These are phyloP conservation scores for Trebouxia gelatinosa DNA, from an alignment of 163 green algal genomes.

Conservation along the genomic window DNA sequence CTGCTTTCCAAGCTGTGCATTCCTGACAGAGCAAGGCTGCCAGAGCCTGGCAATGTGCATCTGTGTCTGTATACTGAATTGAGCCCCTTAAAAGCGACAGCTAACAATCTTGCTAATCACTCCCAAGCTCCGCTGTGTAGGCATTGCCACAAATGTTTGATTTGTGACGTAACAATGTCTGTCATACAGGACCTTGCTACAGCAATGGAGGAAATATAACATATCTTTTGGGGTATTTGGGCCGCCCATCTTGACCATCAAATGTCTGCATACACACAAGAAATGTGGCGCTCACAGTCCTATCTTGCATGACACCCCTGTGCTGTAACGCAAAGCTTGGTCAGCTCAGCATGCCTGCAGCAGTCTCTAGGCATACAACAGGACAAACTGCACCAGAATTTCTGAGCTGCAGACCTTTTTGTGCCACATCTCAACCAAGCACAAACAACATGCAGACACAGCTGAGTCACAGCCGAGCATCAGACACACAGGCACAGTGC, in stretches of 20 bases:
- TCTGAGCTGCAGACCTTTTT: too few relatives aligned
- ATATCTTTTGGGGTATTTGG: conserved; percentile 89
- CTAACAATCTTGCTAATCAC: too few relatives aligned
- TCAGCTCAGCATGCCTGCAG: background rate
- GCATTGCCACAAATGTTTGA: too few relatives aligned
- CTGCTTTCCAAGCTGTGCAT: too few relatives aligned
- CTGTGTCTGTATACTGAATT: too few relatives aligned
- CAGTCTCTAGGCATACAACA: background rate
- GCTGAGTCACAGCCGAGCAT: too few relatives aligned
- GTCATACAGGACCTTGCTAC: too few relatives aligned
- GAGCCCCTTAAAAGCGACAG: too few relatives aligned
- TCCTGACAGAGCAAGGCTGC: too few relatives aligned
- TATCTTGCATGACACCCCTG: background rate
- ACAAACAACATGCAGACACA: background rate
- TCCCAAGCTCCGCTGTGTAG: too few relatives aligned
- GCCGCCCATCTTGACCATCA: conserved; percentile 86
- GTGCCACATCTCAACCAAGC: background rate
- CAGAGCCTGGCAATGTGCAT: too few relatives aligned
- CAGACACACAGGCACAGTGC: background rate
- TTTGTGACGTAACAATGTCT: too few relatives aligned
- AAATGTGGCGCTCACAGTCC: background rate
- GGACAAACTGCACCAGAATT: background rate
- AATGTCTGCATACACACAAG: conserved; percentile 69
- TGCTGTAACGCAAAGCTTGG: background rate
- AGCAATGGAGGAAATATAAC: conserved; percentile 92